These are phyloP conservation scores for Aquilaria yunnanensis DNA, from an alignment of 345 rosid genomes.

Conservation along the genomic window DNA sequence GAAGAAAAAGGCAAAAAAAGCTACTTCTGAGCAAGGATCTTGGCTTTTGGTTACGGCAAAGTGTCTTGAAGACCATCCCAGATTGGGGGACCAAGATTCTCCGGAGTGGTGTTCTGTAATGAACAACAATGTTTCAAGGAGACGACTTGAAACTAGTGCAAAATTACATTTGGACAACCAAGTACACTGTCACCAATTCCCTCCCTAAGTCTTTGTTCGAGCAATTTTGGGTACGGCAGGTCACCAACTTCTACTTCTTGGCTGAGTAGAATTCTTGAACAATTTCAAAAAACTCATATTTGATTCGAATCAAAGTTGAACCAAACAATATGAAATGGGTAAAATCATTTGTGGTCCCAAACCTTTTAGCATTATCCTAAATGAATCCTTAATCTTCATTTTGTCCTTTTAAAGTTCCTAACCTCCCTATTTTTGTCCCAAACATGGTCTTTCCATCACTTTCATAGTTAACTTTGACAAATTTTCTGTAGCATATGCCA, in stretches of 20 bases:
- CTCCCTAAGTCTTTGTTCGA: slow-evolving; percentile 92
- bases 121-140: slow-evolving; percentile 64
- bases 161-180: slow-evolving; percentile 75
- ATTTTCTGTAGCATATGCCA: too few relatives aligned
- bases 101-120: slow-evolving; percentile 71
- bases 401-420: too few relatives aligned
- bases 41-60: slow-evolving; percentile 51
- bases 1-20: slow-evolving; percentile 29
- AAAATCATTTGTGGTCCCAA: too few relatives aligned
- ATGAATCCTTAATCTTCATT: too few relatives aligned
- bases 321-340: too few relatives aligned
- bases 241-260: slow-evolving; percentile 82
- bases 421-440: too few relatives aligned
- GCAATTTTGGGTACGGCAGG: slow-evolving; percentile 67
- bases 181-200: slow-evolving; percentile 69
- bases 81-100: slow-evolving; percentile 79
- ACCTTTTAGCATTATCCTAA: too few relatives aligned
- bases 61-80: slow-evolving; percentile 66
- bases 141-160: slow-evolving; percentile 35
- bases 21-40: slow-evolving; percentile 64
- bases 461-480: too few relatives aligned
- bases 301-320: too few relatives aligned
- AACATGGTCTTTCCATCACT: too few relatives aligned
- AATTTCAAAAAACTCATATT: too few relatives aligned
- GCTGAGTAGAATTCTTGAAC: slow-evolving; percentile 4